Base-by-base conservation (phyloP, 163 green algal species). In the Chlamydomonas reinhardtii region DNA sequence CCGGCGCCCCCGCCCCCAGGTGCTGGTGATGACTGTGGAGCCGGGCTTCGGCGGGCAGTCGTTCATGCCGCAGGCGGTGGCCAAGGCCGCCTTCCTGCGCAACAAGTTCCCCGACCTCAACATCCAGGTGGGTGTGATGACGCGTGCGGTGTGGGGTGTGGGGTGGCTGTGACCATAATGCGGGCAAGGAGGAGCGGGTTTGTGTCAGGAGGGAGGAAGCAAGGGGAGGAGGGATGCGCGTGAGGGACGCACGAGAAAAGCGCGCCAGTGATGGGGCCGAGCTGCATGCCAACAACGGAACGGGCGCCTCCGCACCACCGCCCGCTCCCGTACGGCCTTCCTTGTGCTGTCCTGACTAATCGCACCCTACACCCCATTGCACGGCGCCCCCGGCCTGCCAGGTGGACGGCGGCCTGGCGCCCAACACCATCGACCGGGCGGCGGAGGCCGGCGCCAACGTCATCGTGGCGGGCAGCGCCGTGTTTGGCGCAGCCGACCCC, bases 31-130 rank as follows among this genome's bases (percentile, higher is more conserved):
- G 86, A 97, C 96, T 1, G 97, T 99, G 71, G 77, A 98, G 90
- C 97, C 97, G 29, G 97, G 97, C 48, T 99, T 99, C 91, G 97
- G 97, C 54, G 97, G 97, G 25, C 97, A 99, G 91, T 97, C 96
- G 77, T 99, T 99, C 94, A 98, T 98, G 93, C 87, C 92, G 1
- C 90, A 93, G n/a, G 94, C 92, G 61, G 95, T 96, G 81, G 62
- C 82, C 74, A 96, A 96, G 81, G 94, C 93, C 65, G 74, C 77
- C 4, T 65, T 83, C 31, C 86, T 97, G 77, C 76, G 95, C 15
- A 48, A 89, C 73, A 76, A 74, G 29, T 96, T 83, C 35, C 89
- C 92, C 5, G 39, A 89, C n/a, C 76, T 97, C 29, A 66, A 93
- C 83, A 96, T 97, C 59, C 84, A 96, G 89, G 92, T 94, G 72